Conservation (phyloP, 2,329 filamentous ascomycete genomes). For the Fusarium torulosum region DNA sequence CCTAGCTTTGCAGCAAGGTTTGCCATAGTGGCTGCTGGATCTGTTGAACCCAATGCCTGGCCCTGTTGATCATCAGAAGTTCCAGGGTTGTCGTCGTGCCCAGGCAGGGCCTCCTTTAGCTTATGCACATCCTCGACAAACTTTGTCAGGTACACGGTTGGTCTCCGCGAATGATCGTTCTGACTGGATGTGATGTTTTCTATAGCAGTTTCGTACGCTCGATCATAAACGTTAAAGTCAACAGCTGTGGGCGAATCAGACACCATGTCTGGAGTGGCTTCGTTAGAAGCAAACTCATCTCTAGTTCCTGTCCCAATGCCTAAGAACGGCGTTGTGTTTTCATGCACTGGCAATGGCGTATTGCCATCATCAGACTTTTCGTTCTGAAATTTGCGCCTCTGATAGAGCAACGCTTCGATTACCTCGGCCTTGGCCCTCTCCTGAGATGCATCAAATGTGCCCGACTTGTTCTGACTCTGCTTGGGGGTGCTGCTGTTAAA, state of each 20-base stretch:
- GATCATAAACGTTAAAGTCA: slow-evolving; percentile 90
- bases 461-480: slow-evolving; percentile 22
- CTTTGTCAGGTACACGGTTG: slow-evolving; percentile 63
- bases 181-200: slow-evolving; percentile 71
- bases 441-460: slow-evolving; percentile 43
- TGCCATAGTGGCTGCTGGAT: slow-evolving; percentile 37
- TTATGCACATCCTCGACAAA: slow-evolving; percentile 61
- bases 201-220: slow-evolving; percentile 82
- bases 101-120: slow-evolving; percentile 54
- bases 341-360: slow-evolving; percentile 65
- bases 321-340: slow-evolving; percentile 74
- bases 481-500: slow-evolving; percentile 25
- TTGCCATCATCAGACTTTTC: slow-evolving; percentile 54
- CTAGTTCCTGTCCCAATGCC: slow-evolving; percentile 78
- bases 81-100: slow-evolving; percentile 22
- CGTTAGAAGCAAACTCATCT: slow-evolving; percentile 59
- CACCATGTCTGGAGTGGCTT: slow-evolving; percentile 65
- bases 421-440: slow-evolving; percentile 60
- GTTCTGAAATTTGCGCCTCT: slow-evolving; percentile 58
- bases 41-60: slow-evolving; percentile 20
- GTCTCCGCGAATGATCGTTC: slow-evolving; percentile 54
- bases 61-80: slow-evolving; percentile 15
- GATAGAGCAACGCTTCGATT: slow-evolving; percentile 62
- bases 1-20: slow-evolving; percentile 43
- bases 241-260: slow-evolving; percentile 88